These are phyloP conservation scores for Luvunga scandens DNA, from an alignment of 345 rosid species.

Conservation along the genomic window DNA sequence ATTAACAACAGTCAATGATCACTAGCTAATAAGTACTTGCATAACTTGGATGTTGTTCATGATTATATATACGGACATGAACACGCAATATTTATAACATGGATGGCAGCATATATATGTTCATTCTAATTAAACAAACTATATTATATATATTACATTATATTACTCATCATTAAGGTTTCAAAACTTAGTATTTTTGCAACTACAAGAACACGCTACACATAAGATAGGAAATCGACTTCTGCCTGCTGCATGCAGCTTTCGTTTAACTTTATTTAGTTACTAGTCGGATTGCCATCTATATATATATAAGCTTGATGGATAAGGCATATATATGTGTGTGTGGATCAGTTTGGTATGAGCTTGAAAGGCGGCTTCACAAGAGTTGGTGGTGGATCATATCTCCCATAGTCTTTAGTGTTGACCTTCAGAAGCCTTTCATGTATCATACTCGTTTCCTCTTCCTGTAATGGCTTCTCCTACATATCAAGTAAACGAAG, in stretches of 20 bases:
- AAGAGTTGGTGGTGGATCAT: slow-evolving; percentile 65
- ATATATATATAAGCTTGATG: too few relatives aligned
- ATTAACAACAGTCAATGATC: too few relatives aligned
- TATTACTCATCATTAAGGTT: neutral
- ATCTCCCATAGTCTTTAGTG: slow-evolving; percentile 73
- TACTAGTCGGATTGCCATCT: neutral
- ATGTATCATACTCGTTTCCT: slow-evolving; percentile 26
- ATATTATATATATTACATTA: neutral
- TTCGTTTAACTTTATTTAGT: slow-evolving; percentile 1
- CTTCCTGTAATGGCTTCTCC: slow-evolving; percentile 9
- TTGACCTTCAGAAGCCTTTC: slow-evolving; percentile 65
- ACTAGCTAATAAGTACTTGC: too few relatives aligned
- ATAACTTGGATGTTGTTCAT: too few relatives aligned
- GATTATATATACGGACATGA: too few relatives aligned
- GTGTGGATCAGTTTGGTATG: slow-evolving; percentile 66
- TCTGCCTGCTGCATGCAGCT: neutral
- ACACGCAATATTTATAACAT: too few relatives aligned
- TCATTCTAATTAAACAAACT: neutral
- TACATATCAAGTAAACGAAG: neutral
- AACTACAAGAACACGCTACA: neutral
- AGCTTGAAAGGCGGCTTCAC: slow-evolving; percentile 92
- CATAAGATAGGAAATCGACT: too few relatives aligned
- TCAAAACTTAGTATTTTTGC: slow-evolving; percentile 10
- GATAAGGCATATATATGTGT: neutral
- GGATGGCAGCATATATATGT: neutral